Evolutionary conservation across 2,329 filamentous ascomycete species (phyloP), one percentile per base, ranked within the genome.

Genomic region (Magnaporthiopsis rhizophila): DNA sequence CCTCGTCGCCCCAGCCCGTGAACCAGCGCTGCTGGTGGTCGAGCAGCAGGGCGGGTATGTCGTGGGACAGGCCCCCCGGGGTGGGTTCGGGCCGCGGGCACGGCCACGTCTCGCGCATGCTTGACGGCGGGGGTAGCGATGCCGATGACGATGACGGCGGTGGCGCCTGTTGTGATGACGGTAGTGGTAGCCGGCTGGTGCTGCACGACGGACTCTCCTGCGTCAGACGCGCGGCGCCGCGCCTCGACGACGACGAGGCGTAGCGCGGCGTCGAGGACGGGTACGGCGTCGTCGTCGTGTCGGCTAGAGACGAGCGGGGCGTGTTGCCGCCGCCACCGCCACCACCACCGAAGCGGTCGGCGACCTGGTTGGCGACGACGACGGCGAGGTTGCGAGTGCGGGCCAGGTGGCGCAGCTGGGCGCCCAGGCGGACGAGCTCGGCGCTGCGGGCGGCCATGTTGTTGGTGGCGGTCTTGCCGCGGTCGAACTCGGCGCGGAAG

Each of bases 11-110:
- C 94, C 95, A 97, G 67, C 95, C 93, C 4, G 93, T 96, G 77
- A 97, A 96, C 86, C 93, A 97, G 58, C 90, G 85, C 74, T 97
- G 92, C 76, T 98, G 94, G 75, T 97, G 90, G 70, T 96, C 89
- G 11, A 97, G 84, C 38, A 86, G 83, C 53, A 97, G 80, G 0
- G 88, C 85, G 15, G 82, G 75, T 0, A 77, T 63, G 57, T 63
- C 56, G 30, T 24, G 77, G 1, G 76, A 70, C 45, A 53, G 45
- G 18, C 45, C 45, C 21, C 21, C 45, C 6, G 8, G 3, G 21
- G 18, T 21, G 18, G 58, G 77, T 1, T 74, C 71, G 45, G 18
- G 68, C 18, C 75, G 73, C 71, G 63, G 15, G 58, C 62, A 30
- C 30, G 62, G 62, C 62, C 53, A 45, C 62, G 65, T n/a, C 38